Evolutionary conservation across 106 monocot genomes (phyloP).

Genomic region (Amphibolis antarctica): DNA sequence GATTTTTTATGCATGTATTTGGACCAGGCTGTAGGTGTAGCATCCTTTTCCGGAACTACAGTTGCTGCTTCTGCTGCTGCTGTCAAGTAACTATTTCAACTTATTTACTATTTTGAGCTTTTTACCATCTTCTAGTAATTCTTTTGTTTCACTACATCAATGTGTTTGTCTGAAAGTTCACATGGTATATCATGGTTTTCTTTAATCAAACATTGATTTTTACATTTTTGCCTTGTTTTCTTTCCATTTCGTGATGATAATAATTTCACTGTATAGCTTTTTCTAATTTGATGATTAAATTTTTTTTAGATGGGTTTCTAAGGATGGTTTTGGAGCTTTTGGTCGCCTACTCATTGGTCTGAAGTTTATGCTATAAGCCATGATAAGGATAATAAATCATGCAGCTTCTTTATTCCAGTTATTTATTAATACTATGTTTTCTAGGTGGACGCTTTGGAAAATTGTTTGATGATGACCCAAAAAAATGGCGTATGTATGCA

Average conservation of each 20-base stretch:
- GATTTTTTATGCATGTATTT: neutral
- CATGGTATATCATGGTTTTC: no score
- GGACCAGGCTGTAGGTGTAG: constrained; percentile 81
- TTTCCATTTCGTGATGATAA: no score
- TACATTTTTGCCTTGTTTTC: no score
- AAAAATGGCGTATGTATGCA: constrained; percentile 97
- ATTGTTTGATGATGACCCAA: constrained; percentile 95
- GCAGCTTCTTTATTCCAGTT: constrained; percentile 1
- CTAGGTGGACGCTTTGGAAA: constrained; percentile 84
- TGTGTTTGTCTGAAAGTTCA: no score
- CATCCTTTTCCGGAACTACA: constrained; percentile 52
- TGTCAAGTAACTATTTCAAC: constrained; percentile 33
- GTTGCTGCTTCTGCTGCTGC: constrained; percentile 90
- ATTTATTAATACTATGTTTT: constrained; percentile 6
- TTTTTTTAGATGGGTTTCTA: constrained; percentile 86
- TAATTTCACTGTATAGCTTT: no score
- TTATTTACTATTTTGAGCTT: neutral
- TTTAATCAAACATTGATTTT: no score
- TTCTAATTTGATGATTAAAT: neutral
- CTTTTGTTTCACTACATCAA: no score
- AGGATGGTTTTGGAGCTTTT: constrained; percentile 93
- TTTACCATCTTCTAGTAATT: no score
- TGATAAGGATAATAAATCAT: constrained; percentile 5
- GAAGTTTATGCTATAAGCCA: constrained; percentile 1
- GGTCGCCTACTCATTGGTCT: constrained; percentile 89